Percentiles rank a stretch among this genome's conserved stretches.
These are phyloP conservation scores for Euphorbia lathyris DNA, from an alignment of 345 rosid species.

Conservation along the genomic window DNA sequence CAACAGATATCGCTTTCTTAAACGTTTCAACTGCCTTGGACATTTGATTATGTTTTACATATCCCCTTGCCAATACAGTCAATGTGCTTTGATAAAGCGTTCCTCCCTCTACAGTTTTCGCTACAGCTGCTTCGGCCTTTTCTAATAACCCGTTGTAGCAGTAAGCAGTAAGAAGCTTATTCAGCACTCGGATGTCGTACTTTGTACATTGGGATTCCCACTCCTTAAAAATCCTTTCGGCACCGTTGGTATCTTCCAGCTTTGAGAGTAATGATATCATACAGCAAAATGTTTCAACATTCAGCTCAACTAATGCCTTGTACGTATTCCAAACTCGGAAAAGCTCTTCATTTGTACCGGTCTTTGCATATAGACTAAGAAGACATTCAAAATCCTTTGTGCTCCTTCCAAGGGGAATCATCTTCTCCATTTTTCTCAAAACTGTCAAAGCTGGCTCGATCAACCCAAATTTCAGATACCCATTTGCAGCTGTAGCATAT, in stretches of 20 bases:
- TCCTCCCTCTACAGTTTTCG: slow-evolving; percentile 21
- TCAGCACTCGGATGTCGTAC: slow-evolving; percentile 22
- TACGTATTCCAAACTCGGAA: slow-evolving; percentile 25
- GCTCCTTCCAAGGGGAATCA: neutral
- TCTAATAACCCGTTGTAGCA: slow-evolving; percentile 23
- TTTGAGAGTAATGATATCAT: too few species aligned
- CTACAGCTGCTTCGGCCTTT: too few species aligned
- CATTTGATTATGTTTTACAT: slow-evolving; percentile 18
- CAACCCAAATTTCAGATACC: slow-evolving; percentile 22
- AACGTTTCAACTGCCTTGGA: slow-evolving; percentile 31
- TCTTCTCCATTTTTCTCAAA: slow-evolving; percentile 24
- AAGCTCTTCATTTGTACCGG: slow-evolving; percentile 10
- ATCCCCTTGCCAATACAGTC: slow-evolving; percentile 25
- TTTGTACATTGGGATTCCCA: neutral
- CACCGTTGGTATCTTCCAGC: too few species aligned
- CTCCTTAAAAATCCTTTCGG: too few species aligned
- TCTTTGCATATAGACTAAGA: slow-evolving; percentile 16
- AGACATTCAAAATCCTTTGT: slow-evolving; percentile 15
- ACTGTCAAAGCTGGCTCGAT: slow-evolving; percentile 19
- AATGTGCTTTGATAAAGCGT: slow-evolving; percentile 23
- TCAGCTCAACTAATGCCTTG: neutral
- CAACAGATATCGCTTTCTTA: slow-evolving; percentile 23
- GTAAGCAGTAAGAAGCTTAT: slow-evolving; percentile 26
- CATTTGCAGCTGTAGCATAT: slow-evolving; percentile 24
- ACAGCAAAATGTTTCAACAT: neutral